Base-by-base conservation (phyloP, 2,329 filamentous ascomycete genomes). In the Akanthomyces uredinophilus region DNA sequence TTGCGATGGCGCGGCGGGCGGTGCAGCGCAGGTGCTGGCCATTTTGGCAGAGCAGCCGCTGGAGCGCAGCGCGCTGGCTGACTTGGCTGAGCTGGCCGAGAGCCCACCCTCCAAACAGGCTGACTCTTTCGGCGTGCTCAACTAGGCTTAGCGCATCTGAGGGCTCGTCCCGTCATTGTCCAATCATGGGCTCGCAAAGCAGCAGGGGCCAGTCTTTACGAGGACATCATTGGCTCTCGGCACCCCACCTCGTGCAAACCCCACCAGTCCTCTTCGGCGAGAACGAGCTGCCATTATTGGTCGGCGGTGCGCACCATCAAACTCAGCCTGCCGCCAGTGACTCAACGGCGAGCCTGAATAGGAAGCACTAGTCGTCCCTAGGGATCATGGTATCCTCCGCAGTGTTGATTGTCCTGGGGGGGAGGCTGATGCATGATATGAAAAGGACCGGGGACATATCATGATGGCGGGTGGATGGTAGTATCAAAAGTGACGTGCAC, bases 101-200 rank as follows among this genome's bases (percentile, higher is more conserved):
- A 60, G 47, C 37, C 56, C 44, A 59, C 56, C 16, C 16, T 16
- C 27, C 35, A 41, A 18, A 39, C 44, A 61, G 53, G 54, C 71
- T 73, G 74, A 76, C 72, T 76, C 74, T 70, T 77, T 78, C 76
- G 76, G 76, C 76, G 76, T 78, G 76, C 75, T 75, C 68, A 68
- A 75, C 69, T 60, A 63, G 75, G 76, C 43, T 65, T 76, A 75
- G 76, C 69, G 72, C 55, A 4, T 14, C 22, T 39, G 22, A 10
- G 5, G 13, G 14, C 32, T 61, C 62, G 62, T 62, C 63, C 51
- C 49, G 50, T n/a, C 5, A 1, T 2, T 5, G 39, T 16, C 75
- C 73, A 77, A 76, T 76, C 27, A 70, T 0, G 10, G 7, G 3
- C 3, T 1, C 0, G 7, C n/a, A 1, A 0, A 24, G 8, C 14